A percentile compares a stretch with the other conserved stretches of the same genome.
Conservation (phyloP, 768 basidiomycete genomes). For the Suillus luteus region DNA sequence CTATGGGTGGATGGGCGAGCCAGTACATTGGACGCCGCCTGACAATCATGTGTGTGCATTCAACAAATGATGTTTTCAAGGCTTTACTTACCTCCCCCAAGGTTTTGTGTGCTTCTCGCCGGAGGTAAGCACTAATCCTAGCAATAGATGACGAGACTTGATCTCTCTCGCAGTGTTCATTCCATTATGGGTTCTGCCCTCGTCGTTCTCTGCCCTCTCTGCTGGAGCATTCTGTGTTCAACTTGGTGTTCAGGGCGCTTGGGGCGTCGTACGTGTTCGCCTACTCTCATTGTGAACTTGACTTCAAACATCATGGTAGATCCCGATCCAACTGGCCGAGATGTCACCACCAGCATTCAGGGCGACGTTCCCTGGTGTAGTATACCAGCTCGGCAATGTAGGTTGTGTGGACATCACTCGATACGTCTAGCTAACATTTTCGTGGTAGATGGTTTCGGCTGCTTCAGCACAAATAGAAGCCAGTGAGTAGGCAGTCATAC, state of each 20-base stretch:
- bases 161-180: conserved; percentile 47
- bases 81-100: conserved; percentile 23
- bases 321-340: conserved; percentile 81
- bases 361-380: conserved; percentile 83
- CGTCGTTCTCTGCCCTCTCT: conserved; percentile 62
- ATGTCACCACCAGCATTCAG: conserved; percentile 88
- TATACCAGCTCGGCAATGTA: conserved; percentile 80
- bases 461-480: conserved; percentile 84
- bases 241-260: conserved; percentile 88
- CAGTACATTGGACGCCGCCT: conserved; percentile 82
- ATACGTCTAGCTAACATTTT: neutral
- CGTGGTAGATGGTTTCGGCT: conserved; percentile 58
- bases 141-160: neutral
- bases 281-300: neutral
- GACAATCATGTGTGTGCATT: conserved; percentile 54
- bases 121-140: conserved; percentile 35
- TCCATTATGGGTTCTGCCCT: conserved; percentile 84
- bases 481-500: conserved; percentile 37
- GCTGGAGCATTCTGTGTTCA: conserved; percentile 89
- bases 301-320: conserved; percentile 26
- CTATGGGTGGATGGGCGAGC: conserved; percentile 67
- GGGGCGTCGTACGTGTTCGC: conserved; percentile 69
- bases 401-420: conserved; percentile 11
- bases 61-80: neutral
- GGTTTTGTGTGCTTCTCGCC: conserved; percentile 53